A percentile compares a stretch with the other conserved stretches of the same genome.
Evolutionary conservation across 2,329 filamentous ascomycete genomes (phyloP).

Genomic region (Nakataea oryzae): DNA sequence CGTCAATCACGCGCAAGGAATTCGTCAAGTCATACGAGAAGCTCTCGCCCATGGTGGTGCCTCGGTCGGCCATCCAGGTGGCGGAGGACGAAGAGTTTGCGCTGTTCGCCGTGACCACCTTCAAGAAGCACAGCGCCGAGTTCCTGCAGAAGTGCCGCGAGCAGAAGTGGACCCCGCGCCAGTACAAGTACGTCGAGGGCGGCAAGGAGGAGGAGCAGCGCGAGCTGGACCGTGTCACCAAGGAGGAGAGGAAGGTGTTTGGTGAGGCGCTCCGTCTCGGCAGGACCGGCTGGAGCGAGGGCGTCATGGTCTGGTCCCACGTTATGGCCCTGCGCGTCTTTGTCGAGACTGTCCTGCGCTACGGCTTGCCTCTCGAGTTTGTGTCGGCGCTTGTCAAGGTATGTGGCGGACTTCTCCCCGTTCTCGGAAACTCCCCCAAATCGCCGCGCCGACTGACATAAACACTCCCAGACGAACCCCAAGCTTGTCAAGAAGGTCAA

Average conservation of each 20-base stretch:
- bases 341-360: conserved; percentile 94
- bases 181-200: conserved; percentile 87
- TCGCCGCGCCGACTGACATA: conserved; percentile 9
- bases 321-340: conserved; percentile 86
- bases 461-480: conserved; percentile 54
- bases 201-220: conserved; percentile 81
- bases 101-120: conserved; percentile 79
- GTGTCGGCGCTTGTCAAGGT: conserved; percentile 79
- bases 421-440: no score
- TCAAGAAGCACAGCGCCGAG: conserved; percentile 82
- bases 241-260: conserved; percentile 85
- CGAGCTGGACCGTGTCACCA: conserved; percentile 70
- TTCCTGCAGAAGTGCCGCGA: conserved; percentile 90
- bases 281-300: conserved; percentile 89
- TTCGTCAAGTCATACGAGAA: conserved; percentile 87
- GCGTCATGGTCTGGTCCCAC: conserved; percentile 93
- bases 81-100: conserved; percentile 83
- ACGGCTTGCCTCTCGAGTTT: conserved; percentile 85
- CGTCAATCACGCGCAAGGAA: conserved; percentile 69
- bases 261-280: conserved; percentile 81
- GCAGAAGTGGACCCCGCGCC: conserved; percentile 86
- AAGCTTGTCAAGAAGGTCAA: conserved; percentile 75
- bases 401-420: conserved; percentile 20
- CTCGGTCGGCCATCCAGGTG: conserved; percentile 71
- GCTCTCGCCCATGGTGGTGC: conserved; percentile 82